Evolutionary conservation across 106 monocot species (phyloP), one percentile per base, ranked within the genome.

Genomic region (Phalaenopsis aphrodite): DNA sequence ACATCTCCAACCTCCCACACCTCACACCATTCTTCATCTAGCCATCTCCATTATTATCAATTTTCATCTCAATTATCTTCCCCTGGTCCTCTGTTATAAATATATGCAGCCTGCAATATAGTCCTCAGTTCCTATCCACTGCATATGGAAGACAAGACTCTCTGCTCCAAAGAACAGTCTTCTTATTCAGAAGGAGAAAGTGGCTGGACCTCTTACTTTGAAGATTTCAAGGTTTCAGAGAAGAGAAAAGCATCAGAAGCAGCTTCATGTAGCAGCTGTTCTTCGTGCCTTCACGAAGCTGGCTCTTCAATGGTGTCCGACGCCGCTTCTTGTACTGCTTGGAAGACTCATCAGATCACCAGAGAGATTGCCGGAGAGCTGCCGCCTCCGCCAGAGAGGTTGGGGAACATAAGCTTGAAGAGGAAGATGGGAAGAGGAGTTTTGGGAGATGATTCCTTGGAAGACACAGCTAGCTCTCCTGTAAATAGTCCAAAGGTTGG

Each of bases 391-490:
- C 5, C 15, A 45, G 52, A 39, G 18, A 41, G 56, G 10, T 78
- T 45, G 15, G 65, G 43, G 19, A 87, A 79, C 68, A 41, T 84
- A 14, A 82, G 82, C 72, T 72, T 58, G 41, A 87, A 77, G 69
- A 81, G 23, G 61, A 84, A 76, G 76, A 84, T 67, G 67, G 75
- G 58, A 45, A 56, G 24, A 24, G 18, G 73, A 49, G 5, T 30
- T 19, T 55, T 86, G 79, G 78, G 78, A 77, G 85, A 85, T 75
- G 84, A 81, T 36, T 24, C 81, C 42, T 64, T 84, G 47, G 82
- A 87, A 79, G 87, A 87, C 37, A 87, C 87, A 56, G 87, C 87
- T 38, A 87, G 84, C 38, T 87, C 87, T 87, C 79, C 78, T 81
- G 78, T 79, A 3, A 39, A 72, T 78, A 85, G 74, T 19, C 85